These are phyloP conservation scores for Striga hermonthica DNA, from an alignment of 305 asterid species.

Conservation along the genomic window DNA sequence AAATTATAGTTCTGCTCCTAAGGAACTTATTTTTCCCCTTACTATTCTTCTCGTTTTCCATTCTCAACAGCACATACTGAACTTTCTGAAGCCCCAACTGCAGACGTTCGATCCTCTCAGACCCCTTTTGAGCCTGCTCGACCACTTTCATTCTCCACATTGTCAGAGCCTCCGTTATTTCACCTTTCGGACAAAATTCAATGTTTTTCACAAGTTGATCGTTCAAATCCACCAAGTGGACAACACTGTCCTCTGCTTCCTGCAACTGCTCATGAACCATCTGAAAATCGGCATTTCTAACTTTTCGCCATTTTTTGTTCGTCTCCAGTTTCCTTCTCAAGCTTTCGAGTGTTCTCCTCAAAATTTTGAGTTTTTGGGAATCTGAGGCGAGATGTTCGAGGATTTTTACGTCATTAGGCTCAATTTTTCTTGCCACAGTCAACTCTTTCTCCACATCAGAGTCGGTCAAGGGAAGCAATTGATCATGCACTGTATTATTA, in stretches of 20 bases:
- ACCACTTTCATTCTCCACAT: slow-evolving; percentile 51
- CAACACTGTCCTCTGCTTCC: slow-evolving; percentile 73
- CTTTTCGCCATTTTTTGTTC: slow-evolving; percentile 47
- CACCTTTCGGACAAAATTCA: slow-evolving; percentile 53
- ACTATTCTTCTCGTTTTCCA: slow-evolving; percentile 66
- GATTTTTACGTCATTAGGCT: slow-evolving; percentile 46
- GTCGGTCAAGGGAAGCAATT: slow-evolving; percentile 53
- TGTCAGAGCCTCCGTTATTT: slow-evolving; percentile 44
- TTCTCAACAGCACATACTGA: slow-evolving; percentile 55
- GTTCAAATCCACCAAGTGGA: slow-evolving; percentile 60
- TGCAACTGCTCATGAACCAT: slow-evolving; percentile 63
- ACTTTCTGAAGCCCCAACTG: slow-evolving; percentile 75
- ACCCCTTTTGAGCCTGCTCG: slow-evolving; percentile 78
- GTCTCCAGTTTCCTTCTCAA: slow-evolving; percentile 56
- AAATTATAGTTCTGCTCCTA: slow-evolving; percentile 50
- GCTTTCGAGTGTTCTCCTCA: slow-evolving; percentile 51
- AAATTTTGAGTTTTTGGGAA: slow-evolving; percentile 55
- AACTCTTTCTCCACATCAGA: slow-evolving; percentile 76
- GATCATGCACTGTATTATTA: slow-evolving; percentile 33
- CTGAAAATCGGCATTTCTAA: slow-evolving; percentile 50
- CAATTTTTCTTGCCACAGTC: slow-evolving; percentile 37
- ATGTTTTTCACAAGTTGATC: slow-evolving; percentile 56
- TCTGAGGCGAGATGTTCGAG: slow-evolving; percentile 69
- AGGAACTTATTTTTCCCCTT: slow-evolving; percentile 55
- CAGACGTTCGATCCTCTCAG: slow-evolving; percentile 63